phyloP scores from a whole-genome alignment of 768 basidiomycete species.

The Hericium coralloides region DNA sequence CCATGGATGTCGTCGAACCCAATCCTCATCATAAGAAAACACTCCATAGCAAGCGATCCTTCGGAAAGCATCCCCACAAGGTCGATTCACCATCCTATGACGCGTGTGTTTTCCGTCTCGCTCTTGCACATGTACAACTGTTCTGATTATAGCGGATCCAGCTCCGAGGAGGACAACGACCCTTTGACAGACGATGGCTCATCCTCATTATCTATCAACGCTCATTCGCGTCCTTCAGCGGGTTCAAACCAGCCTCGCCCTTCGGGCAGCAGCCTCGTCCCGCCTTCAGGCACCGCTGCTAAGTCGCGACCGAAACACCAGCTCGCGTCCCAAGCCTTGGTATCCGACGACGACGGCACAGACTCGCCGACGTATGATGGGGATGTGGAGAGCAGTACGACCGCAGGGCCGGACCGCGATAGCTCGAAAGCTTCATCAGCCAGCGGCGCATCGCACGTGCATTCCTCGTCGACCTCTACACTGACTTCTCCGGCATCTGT shows the following conservation, averaged over 20 bases:
- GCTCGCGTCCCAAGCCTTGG: conserved; percentile 29
- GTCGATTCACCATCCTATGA: conserved; percentile 72
- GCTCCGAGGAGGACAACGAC: conserved; percentile 85
- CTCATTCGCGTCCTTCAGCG: conserved; percentile 14
- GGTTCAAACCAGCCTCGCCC: conserved; percentile 17
- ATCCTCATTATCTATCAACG: conserved; percentile 40
- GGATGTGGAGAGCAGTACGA: conserved; percentile 75
- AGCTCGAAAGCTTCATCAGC: conserved; percentile 19
- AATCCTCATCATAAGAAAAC: conserved; percentile 14
- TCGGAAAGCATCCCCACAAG: conserved; percentile 55
- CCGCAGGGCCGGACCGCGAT: conserved; percentile 38
- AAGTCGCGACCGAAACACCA: conserved; percentile 26
- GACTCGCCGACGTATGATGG: conserved; percentile 90
- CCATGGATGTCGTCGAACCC: conserved; percentile 10
- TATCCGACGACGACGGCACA: conserved; percentile 65
- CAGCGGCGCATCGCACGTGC: conserved; percentile 14
- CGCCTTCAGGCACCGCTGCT: conserved; percentile 7
- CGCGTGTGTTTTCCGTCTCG: conserved; percentile 31
- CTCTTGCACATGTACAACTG: conserved; percentile 17
- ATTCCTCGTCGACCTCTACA: conserved; percentile 16
- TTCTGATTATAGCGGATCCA: conserved; percentile 25
- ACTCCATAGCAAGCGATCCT: conserved; percentile 47
- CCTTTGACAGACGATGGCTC: conserved; percentile 70
- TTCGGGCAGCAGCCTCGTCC: conserved; percentile 1
- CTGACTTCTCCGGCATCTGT: conserved; percentile 10